Evolutionary conservation across 164 flowering plant genomes (phyloP).

Genomic region (Saururus chinensis): DNA sequence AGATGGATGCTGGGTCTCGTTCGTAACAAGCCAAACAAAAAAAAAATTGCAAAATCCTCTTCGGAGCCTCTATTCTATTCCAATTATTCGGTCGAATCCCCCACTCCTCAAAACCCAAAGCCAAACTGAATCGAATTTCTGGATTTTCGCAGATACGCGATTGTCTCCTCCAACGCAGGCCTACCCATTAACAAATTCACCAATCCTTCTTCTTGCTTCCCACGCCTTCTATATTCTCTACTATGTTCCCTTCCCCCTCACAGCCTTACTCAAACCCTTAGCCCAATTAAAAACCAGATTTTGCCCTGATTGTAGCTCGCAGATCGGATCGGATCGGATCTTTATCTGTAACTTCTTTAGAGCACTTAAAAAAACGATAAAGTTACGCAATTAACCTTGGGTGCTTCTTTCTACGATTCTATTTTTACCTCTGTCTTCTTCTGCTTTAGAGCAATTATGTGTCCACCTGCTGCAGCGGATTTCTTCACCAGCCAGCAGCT

Average conservation of each 20-base stretch:
- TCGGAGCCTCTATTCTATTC: constrained; percentile 13
- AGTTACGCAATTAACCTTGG: too few relatives aligned
- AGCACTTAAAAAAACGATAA: too few relatives aligned
- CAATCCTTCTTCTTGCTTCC: constrained; percentile 1
- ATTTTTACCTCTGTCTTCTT: too few relatives aligned
- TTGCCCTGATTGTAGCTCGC: too few relatives aligned
- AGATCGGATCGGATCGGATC: too few relatives aligned
- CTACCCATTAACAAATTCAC: constrained; percentile 13
- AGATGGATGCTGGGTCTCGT: constrained; percentile 4
- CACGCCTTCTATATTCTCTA: neutral
- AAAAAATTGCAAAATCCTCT: constrained; percentile 22
- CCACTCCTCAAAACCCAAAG: constrained; percentile 25
- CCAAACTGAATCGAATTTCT: constrained; percentile 66
- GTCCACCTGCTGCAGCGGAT: too few relatives aligned
- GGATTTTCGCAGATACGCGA: constrained; percentile 73
- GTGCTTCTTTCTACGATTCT: too few relatives aligned
- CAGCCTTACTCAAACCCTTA: neutral
- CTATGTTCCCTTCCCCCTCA: neutral
- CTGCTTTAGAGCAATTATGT: too few relatives aligned
- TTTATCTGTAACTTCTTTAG: too few relatives aligned
- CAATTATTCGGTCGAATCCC: constrained; percentile 14
- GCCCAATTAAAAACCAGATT: too few relatives aligned
- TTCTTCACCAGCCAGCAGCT: too few relatives aligned
- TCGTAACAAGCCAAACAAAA: constrained; percentile 23
- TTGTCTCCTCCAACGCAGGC: constrained; percentile 30